These are phyloP conservation scores for Rutidosis leptorrhynchoides DNA, from an alignment of 129 eudicot species.

Conservation along the genomic window DNA sequence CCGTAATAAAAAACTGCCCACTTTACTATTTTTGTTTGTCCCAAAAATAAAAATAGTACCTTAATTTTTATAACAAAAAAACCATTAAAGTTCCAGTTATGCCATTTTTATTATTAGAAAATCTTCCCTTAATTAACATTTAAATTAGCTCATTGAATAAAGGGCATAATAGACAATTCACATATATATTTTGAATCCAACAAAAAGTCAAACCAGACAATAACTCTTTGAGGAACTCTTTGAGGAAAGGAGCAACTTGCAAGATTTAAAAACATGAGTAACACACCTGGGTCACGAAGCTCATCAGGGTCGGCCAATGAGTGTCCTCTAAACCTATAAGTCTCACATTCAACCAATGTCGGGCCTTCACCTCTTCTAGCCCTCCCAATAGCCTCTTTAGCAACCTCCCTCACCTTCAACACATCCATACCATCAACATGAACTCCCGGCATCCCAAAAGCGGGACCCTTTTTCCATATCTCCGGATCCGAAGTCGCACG, in stretches of 20 bases:
- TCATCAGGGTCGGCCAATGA: conserved; percentile 35
- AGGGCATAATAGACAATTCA: too few species aligned
- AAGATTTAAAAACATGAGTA: not conserved
- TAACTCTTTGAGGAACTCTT: not conserved
- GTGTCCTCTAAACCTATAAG: conserved; percentile 33
- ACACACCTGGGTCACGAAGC: conserved; percentile 31
- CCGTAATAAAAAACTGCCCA: too few species aligned
- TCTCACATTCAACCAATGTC: conserved; percentile 31
- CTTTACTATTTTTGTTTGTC: too few species aligned
- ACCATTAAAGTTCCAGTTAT: too few species aligned
- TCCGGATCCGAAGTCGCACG: conserved; percentile 33
- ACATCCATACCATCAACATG: conserved; percentile 34
- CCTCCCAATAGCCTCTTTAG: conserved; percentile 28
- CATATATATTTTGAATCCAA: too few species aligned
- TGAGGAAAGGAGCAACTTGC: not conserved
- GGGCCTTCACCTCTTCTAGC: conserved; percentile 33
- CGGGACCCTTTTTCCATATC: conserved; percentile 31
- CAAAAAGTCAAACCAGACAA: not conserved
- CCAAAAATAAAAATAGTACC: not conserved
- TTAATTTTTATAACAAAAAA: too few species aligned
- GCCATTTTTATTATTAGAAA: too few species aligned
- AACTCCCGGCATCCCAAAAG: conserved; percentile 31
- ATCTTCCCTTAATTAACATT: too few species aligned
- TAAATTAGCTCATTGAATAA: too few species aligned
- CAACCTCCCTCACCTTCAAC: conserved; percentile 32